These are phyloP conservation scores for Collybiopsis confluens DNA, from an alignment of 768 basidiomycete species.

Conservation along the genomic window DNA sequence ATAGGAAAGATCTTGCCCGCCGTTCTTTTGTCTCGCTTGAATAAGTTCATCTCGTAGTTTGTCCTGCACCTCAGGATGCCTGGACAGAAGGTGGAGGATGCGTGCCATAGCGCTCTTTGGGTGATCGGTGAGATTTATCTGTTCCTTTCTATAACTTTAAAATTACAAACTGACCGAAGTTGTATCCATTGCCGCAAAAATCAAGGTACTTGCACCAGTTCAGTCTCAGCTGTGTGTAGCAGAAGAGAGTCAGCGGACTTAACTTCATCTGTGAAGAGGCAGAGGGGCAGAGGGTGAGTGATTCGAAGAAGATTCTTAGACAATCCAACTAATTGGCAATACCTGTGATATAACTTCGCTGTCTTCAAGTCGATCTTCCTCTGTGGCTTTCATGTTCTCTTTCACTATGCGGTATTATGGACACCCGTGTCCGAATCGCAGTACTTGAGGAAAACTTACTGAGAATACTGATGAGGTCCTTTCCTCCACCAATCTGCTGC, in stretches of 20 bases:
- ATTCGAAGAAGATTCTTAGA: background rate
- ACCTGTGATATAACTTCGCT: slow-evolving; percentile 32
- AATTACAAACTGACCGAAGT: slow-evolving; percentile 21
- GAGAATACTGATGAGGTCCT: slow-evolving; percentile 32
- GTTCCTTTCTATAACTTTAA: background rate
- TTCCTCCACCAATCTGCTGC: slow-evolving; percentile 26
- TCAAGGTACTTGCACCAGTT: slow-evolving; percentile 24
- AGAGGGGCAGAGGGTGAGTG: background rate
- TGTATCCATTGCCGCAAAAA: slow-evolving; percentile 40
- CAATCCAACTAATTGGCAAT: background rate
- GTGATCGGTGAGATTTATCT: background rate
- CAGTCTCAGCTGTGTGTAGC: background rate
- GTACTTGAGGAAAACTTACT: slow-evolving; percentile 13
- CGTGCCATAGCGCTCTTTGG: slow-evolving; percentile 25
- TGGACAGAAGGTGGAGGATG: slow-evolving; percentile 26
- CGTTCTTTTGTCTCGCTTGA: slow-evolving; percentile 18
- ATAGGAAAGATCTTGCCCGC: slow-evolving; percentile 25
- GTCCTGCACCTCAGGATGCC: slow-evolving; percentile 32
- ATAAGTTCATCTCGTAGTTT: slow-evolving; percentile 31
- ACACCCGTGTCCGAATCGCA: background rate
- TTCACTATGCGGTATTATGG: slow-evolving; percentile 19
- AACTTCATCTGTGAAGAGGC: slow-evolving; percentile 4
- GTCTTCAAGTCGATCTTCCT: slow-evolving; percentile 28
- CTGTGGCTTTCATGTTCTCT: slow-evolving; percentile 27
- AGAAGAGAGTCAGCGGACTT: background rate